phyloP scores from a whole-genome alignment of 306 rosid genomes.

The Quercus engelmannii region DNA sequence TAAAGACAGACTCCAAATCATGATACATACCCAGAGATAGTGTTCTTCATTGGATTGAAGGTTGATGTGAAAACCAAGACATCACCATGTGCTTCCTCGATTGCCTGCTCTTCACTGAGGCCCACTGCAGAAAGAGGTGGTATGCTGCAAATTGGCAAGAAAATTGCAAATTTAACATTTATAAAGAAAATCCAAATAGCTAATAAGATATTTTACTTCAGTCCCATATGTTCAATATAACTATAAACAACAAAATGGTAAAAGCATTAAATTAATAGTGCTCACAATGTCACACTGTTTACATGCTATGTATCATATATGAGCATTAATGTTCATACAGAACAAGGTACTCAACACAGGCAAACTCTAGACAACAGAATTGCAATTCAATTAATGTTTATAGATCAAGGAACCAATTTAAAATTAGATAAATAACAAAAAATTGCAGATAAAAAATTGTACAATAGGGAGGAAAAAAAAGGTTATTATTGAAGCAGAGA shows the following conservation, averaged over 20 bases:
- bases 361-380: not conserved
- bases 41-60: constrained; percentile 96
- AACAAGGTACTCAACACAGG: not conserved
- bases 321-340: no score
- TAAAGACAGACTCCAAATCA: constrained; percentile 18
- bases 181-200: not conserved
- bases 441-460: not conserved
- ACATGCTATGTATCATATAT: not conserved
- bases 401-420: not conserved
- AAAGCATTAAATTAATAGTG: not conserved
- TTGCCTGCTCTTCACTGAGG: constrained; percentile 89
- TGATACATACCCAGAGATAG: constrained; percentile 79
- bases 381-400: not conserved
- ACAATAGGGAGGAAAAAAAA: not conserved
- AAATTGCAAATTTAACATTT: constrained; percentile 12
- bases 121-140: constrained; percentile 96
- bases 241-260: not conserved
- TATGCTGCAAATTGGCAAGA: constrained; percentile 59
- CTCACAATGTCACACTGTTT: not conserved
- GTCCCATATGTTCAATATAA: not conserved
- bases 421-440: not conserved
- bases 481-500: not conserved
- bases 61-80: constrained; percentile 71
- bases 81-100: constrained; percentile 74
- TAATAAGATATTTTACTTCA: not conserved